These are phyloP conservation scores for Aurantiochytrium sp. DNA, from an alignment of 108 stramenopile genomes.

Conservation along the genomic window DNA sequence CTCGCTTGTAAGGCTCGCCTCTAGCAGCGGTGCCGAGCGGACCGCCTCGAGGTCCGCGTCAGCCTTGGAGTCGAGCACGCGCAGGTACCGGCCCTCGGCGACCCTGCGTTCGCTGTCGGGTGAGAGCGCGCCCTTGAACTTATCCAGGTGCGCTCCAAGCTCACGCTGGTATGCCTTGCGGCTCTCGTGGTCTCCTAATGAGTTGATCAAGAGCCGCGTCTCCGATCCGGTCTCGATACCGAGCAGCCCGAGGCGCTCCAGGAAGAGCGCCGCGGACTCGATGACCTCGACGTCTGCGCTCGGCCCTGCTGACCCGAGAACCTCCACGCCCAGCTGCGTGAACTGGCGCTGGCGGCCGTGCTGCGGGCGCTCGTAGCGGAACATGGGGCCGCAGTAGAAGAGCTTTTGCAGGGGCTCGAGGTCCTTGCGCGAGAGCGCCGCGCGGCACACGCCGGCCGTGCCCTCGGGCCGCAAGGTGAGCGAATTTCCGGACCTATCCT, in stretches of 20 bases:
- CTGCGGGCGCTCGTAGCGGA: conserved; percentile 28
- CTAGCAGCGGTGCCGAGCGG: neutral
- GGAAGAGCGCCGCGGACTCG: neutral
- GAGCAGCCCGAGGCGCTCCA: neutral
- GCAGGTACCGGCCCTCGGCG: neutral
- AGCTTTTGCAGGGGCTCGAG: neutral
- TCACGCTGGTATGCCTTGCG: neutral
- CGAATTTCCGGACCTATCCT: neutral
- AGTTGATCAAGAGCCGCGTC: neutral
- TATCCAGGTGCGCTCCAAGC: neutral
- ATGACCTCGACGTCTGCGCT: neutral
- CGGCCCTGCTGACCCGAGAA: neutral
- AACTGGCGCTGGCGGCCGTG: conserved; percentile 18
- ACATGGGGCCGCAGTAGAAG: conserved; percentile 21
- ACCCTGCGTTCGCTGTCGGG: neutral
- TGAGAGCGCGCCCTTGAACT: neutral
- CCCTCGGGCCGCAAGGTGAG: neutral
- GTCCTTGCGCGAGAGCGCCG: neutral
- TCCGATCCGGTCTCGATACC: neutral
- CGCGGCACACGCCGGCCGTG: neutral
- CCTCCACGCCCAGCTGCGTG: conserved; percentile 23
- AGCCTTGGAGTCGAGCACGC: conserved; percentile 18
- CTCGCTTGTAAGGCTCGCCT: neutral
- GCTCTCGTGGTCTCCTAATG: conserved; percentile 5
- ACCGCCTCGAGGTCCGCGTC: neutral